These are phyloP conservation scores for Eucalyptus victrix DNA, from an alignment of 345 rosid species.

Conservation along the genomic window DNA sequence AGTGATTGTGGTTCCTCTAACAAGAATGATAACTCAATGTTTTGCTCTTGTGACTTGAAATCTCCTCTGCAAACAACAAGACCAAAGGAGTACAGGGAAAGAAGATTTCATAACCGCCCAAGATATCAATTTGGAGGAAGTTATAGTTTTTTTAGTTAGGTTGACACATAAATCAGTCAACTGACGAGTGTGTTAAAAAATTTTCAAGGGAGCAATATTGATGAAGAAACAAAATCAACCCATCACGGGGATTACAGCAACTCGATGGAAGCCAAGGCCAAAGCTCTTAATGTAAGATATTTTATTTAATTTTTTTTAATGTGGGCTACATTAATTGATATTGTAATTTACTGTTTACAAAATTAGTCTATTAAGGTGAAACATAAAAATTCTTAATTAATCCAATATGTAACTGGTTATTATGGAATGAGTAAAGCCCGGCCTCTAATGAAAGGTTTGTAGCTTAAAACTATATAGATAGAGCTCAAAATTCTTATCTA, in stretches of 20 bases:
- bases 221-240: background rate
- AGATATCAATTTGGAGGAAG: background rate
- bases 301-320: too few relatives aligned
- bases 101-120: background rate
- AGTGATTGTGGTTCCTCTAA: background rate
- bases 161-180: background rate
- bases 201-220: background rate
- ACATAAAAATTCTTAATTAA: too few relatives aligned
- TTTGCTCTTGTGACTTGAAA: background rate
- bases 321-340: too few relatives aligned
- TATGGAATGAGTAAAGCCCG: too few relatives aligned
- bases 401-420: too few relatives aligned
- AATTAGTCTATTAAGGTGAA: too few relatives aligned
- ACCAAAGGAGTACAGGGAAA: background rate
- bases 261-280: background rate
- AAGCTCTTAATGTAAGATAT: too few relatives aligned
- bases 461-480: too few relatives aligned
- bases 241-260: background rate
- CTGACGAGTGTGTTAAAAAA: too few relatives aligned
- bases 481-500: accelerated
- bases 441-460: too few relatives aligned
- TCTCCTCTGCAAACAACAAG: background rate
- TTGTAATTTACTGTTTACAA: too few relatives aligned
- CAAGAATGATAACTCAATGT: background rate
- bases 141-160: background rate